Conservation (phyloP, 2,329 filamentous ascomycete species). For the Phaeophleospora eucalypticola region DNA sequence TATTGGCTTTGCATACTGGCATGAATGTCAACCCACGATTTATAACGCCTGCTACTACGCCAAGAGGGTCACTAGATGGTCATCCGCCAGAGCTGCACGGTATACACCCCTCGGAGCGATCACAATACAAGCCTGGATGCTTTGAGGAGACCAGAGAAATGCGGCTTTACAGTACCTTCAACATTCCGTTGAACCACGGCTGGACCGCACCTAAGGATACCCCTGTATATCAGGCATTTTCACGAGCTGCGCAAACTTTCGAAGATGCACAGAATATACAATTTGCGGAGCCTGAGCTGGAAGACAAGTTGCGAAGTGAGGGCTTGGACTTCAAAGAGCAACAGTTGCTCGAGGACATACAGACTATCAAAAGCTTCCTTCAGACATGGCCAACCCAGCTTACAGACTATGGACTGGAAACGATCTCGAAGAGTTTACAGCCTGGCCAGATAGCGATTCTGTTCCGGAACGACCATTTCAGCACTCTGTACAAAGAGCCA, state of each 20-base stretch:
- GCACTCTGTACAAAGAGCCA: conserved; percentile 86
- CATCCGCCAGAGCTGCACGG: conserved; percentile 33
- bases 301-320: conserved; percentile 65
- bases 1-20: conserved; percentile 84
- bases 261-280: conserved; percentile 88
- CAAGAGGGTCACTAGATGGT: conserved; percentile 23
- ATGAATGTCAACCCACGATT: conserved; percentile 98
- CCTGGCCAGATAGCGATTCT: conserved; percentile 83
- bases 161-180: conserved; percentile 85
- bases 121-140: conserved; percentile 57
- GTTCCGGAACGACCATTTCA: conserved; percentile 97
- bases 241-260: conserved; percentile 73
- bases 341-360: conserved; percentile 74
- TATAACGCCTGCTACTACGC: conserved; percentile 47
- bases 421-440: conserved; percentile 64
- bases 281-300: conserved; percentile 83
- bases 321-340: conserved; percentile 71
- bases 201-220: conserved; percentile 75
- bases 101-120: conserved; percentile 34
- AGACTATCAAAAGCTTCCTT: conserved; percentile 81
- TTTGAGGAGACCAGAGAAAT: conserved; percentile 89
- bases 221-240: conserved; percentile 64
- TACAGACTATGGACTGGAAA: conserved; percentile 73
- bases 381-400: conserved; percentile 77
- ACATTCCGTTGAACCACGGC: conserved; percentile 83